Percentiles rank a stretch among this genome's conserved stretches.
Conservation (phyloP, 345 rosid species). For the Salix viminalis region DNA sequence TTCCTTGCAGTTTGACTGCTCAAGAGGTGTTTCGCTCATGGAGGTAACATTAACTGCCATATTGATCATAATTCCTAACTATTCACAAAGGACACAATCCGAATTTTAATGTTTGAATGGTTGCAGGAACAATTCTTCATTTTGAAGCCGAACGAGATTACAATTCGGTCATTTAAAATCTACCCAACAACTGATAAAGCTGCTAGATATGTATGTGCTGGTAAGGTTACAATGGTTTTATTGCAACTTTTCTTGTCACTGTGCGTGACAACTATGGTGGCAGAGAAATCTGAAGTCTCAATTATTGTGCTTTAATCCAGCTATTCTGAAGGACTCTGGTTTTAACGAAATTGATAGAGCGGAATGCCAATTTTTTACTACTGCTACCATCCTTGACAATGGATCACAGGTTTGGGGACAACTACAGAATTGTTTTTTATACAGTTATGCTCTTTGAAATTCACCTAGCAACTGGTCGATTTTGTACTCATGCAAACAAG, state of each 20-base stretch:
- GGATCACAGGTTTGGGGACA: slow-evolving; percentile 64
- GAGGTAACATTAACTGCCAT: slow-evolving; percentile 43
- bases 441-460: not conserved
- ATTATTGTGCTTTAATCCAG: slow-evolving; percentile 38
- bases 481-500: not conserved
- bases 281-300: slow-evolving; percentile 2
- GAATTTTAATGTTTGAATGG: slow-evolving; percentile 6
- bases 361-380: slow-evolving; percentile 84
- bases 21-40: slow-evolving; percentile 61
- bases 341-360: slow-evolving; percentile 85
- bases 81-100: not conserved
- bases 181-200: slow-evolving; percentile 84
- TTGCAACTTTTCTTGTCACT: not conserved
- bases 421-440: slow-evolving; percentile 1
- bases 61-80: not conserved
- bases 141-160: slow-evolving; percentile 62
- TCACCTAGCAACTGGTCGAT: not conserved
- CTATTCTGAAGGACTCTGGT: slow-evolving; percentile 79
- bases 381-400: slow-evolving; percentile 71
- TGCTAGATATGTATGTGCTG: slow-evolving; percentile 68
- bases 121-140: slow-evolving; percentile 87
- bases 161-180: slow-evolving; percentile 63
- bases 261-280: slow-evolving; percentile 1
- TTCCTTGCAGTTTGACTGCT: slow-evolving; percentile 69
- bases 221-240: slow-evolving; percentile 25